Evolutionary conservation across 2,329 filamentous ascomycete species (phyloP).

Genomic region (Scedosporium dehoogii): DNA sequence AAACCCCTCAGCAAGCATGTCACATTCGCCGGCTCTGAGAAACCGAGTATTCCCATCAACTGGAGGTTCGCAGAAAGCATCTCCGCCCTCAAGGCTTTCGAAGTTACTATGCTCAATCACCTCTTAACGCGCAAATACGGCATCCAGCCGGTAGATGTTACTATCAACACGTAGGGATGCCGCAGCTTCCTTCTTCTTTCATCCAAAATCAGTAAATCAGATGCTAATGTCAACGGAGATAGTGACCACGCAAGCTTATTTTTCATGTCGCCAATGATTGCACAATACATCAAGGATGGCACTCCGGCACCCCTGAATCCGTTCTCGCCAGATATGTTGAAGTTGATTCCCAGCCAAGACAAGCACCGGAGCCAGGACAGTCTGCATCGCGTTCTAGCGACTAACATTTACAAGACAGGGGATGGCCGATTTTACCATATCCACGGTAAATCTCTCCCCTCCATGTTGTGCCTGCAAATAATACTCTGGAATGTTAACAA

Average conservation of each 20-base stretch:
- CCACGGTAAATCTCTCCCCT: not conserved
- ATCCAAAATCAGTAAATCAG: too few relatives aligned
- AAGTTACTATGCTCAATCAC: constrained; percentile 33
- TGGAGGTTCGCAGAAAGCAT: constrained; percentile 47
- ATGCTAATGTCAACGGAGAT: too few relatives aligned
- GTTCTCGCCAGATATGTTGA: not conserved
- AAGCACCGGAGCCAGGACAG: not conserved
- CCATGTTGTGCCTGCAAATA: too few relatives aligned
- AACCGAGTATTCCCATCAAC: constrained; percentile 40
- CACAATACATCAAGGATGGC: constrained; percentile 3
- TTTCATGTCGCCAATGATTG: constrained; percentile 8
- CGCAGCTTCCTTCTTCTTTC: not conserved
- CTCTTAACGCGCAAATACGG: constrained; percentile 36
- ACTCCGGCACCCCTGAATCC: not conserved
- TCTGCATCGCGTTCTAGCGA: not conserved
- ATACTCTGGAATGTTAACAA: too few relatives aligned
- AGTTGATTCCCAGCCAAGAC: not conserved
- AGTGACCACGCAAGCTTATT: constrained; percentile 10
- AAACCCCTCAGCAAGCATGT: constrained; percentile 18
- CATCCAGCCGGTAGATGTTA: constrained; percentile 24
- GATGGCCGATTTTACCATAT: constrained; percentile 10
- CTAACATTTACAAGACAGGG: constrained; percentile 17
- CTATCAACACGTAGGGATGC: constrained; percentile 33
- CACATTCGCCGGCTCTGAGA: constrained; percentile 29
- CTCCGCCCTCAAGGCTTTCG: constrained; percentile 35